Conservation (phyloP, 441 rosid species). For the Populus trichocarpa region DNA sequence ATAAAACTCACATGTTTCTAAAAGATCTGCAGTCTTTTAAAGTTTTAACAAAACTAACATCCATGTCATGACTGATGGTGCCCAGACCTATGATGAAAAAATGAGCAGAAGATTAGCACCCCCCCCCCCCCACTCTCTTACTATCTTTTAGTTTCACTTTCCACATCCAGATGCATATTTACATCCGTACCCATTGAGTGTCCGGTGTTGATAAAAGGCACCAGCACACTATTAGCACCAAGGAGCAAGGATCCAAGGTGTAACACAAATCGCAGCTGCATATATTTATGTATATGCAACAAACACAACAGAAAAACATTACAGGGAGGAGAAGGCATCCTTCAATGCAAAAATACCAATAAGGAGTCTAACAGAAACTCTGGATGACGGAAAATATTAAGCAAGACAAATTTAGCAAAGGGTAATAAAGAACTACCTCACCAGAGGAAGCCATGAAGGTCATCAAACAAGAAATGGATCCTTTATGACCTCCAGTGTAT, state of each 20-base stretch:
- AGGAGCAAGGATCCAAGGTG: background rate
- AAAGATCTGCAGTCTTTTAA: background rate
- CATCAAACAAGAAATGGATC: slow-evolving; percentile 91
- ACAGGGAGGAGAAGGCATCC: background rate
- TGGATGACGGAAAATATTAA: background rate
- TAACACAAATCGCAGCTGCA: background rate
- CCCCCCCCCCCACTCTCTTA: background rate
- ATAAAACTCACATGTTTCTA: background rate
- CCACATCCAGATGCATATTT: background rate
- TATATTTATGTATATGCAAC: background rate
- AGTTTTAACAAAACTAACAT: background rate
- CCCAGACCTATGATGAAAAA: background rate
- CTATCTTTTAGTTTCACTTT: background rate
- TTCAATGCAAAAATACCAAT: background rate
- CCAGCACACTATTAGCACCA: background rate
- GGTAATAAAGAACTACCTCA: slow-evolving; percentile 57
- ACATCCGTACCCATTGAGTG: background rate
- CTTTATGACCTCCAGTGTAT: slow-evolving; percentile 97
- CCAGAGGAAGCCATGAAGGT: slow-evolving; percentile 97
- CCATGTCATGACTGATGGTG: background rate
- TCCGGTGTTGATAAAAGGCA: background rate
- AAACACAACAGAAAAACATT: too few relatives aligned
- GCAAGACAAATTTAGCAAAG: slow-evolving; percentile 1
- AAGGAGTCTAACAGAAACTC: background rate
- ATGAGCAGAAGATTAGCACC: background rate